Evolutionary conservation across 1,139 yeast species (phyloP).

Genomic region (Meyerozyma guilliermondii): DNA sequence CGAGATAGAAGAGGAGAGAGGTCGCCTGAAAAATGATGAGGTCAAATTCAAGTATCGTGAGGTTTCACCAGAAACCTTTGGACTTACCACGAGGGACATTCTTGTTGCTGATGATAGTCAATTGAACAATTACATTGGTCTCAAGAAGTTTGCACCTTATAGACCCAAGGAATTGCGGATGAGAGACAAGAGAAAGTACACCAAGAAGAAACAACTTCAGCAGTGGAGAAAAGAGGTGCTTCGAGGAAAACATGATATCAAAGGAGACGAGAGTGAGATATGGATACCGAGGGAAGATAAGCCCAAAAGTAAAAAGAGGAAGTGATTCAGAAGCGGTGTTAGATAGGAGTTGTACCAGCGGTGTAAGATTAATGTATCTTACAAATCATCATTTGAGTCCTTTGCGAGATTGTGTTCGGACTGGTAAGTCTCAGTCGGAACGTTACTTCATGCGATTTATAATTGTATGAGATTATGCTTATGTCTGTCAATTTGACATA

Average conservation of each 20-base stretch:
- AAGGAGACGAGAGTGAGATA: conserved; percentile 28
- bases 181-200: conserved; percentile 79
- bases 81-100: conserved; percentile 81
- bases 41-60: conserved; percentile 79
- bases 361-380: no score
- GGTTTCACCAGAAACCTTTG: conserved; percentile 92
- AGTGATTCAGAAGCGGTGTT: neutral
- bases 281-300: conserved; percentile 24
- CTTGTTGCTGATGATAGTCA: conserved; percentile 84
- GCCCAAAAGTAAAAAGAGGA: neutral
- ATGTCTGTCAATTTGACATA: no score
- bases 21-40: conserved; percentile 39
- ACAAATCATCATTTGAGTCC: no score
- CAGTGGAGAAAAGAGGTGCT: conserved; percentile 91
- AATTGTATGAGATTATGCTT: no score
- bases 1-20: conserved; percentile 62
- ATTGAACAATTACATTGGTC: conserved; percentile 76
- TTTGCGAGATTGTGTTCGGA: no score
- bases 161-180: conserved; percentile 67
- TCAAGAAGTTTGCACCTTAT: conserved; percentile 92
- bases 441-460: no score
- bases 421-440: no score
- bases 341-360: no score
- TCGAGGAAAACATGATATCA: conserved; percentile 58
- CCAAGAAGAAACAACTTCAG: conserved; percentile 74